Percentiles rank a stretch among this genome's conserved stretches.
Evolutionary conservation across 2,329 filamentous ascomycete species (phyloP).

Genomic region (Thielaviopsis ethacetica): DNA sequence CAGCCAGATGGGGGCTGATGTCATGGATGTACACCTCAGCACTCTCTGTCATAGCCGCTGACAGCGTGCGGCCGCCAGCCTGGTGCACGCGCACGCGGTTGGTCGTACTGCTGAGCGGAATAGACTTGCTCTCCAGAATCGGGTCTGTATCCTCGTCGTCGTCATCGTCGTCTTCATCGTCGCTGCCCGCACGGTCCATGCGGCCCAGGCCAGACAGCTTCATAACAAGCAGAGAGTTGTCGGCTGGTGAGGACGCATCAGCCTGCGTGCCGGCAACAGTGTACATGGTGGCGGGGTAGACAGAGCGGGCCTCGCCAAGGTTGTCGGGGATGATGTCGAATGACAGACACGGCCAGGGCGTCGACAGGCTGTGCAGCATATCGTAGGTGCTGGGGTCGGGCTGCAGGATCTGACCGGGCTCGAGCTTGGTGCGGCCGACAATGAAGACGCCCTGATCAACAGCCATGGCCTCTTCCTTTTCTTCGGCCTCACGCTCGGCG

Average conservation of each 20-base stretch:
- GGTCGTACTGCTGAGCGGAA: constrained; percentile 72
- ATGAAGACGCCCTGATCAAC: constrained; percentile 92
- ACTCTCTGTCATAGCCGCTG: constrained; percentile 85
- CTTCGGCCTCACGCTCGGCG: constrained; percentile 80
- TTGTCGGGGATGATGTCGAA: constrained; percentile 82
- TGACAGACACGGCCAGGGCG: constrained; percentile 91
- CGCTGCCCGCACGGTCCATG: constrained; percentile 56
- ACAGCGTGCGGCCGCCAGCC: constrained; percentile 64
- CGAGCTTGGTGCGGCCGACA: constrained; percentile 80
- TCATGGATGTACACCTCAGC: constrained; percentile 84
- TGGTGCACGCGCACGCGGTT: constrained; percentile 88
- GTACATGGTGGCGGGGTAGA: constrained; percentile 93
- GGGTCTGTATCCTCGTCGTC: constrained; percentile 70
- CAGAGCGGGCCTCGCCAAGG: constrained; percentile 74
- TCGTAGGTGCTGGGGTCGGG: constrained; percentile 92
- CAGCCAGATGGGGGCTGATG: constrained; percentile 71
- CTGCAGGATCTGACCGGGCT: constrained; percentile 75
- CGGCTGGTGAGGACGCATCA: constrained; percentile 53
- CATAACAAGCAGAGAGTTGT: constrained; percentile 91
- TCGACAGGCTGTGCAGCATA: constrained; percentile 88
- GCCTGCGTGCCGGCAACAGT: constrained; percentile 91
- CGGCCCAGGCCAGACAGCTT: constrained; percentile 84
- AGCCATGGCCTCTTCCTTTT: constrained; percentile 74
- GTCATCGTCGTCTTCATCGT: constrained; percentile 51
- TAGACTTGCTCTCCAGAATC: constrained; percentile 81